A percentile compares a stretch with the other conserved stretches of the same genome.
These are phyloP conservation scores for Tolypocladium ophioglossoides DNA, from an alignment of 2,329 filamentous ascomycete genomes.

Conservation along the genomic window DNA sequence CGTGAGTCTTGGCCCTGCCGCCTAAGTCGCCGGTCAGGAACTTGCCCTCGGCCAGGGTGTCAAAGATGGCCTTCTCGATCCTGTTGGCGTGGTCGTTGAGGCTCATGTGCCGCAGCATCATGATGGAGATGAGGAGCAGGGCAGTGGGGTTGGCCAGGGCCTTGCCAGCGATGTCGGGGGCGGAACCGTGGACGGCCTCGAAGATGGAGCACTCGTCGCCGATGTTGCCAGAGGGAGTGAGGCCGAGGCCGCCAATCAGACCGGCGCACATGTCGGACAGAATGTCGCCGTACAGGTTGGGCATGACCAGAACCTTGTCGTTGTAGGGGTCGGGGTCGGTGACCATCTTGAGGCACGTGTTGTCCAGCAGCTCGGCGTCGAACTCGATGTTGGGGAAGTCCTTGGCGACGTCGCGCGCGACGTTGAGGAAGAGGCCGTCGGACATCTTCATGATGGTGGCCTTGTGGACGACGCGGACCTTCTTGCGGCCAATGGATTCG, in stretches of 20 bases:
- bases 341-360: conserved; percentile 98
- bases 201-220: conserved; percentile 99
- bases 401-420: conserved; percentile 76
- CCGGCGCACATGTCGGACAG: conserved; percentile 99
- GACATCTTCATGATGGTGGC: conserved; percentile 99
- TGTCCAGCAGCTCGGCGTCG: conserved; percentile 95
- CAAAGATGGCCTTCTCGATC: conserved; percentile 93
- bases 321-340: conserved; percentile 95
- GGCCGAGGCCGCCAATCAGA: conserved; percentile 92
- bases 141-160: conserved; percentile 95
- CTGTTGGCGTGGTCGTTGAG: conserved; percentile 71
- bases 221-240: conserved; percentile 97
- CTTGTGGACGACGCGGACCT: conserved; percentile 98
- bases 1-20: conserved; percentile 88
- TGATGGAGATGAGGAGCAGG: conserved; percentile 88
- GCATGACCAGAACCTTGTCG: conserved; percentile 97
- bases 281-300: conserved; percentile 99
- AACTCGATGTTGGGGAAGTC: conserved; percentile 95
- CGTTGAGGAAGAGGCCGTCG: conserved; percentile 93
- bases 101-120: conserved; percentile 99
- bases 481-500: conserved; percentile 82
- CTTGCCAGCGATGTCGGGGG: conserved; percentile 94
- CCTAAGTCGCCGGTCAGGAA: conserved; percentile 90
- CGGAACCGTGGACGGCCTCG: conserved; percentile 96
- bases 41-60: conserved; percentile 93